A percentile compares a stretch with the other conserved stretches of the same genome.
These are phyloP conservation scores for Trifolium fragiferum DNA, from an alignment of 306 rosid species.

Conservation along the genomic window DNA sequence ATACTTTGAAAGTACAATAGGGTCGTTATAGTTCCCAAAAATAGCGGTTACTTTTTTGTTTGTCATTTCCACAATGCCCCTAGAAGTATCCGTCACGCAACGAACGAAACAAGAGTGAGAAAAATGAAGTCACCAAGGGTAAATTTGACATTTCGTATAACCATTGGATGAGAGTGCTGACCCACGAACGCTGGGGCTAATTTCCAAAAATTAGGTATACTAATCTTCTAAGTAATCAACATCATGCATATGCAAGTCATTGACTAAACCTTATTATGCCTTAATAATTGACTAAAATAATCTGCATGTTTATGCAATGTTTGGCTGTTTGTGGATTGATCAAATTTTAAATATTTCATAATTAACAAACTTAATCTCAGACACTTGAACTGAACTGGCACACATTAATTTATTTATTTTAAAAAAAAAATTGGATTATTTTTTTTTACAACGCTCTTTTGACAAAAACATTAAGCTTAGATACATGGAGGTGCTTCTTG, in stretches of 20 bases:
- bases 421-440: no score
- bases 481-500: not conserved
- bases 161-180: not conserved
- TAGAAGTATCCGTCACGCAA: not conserved
- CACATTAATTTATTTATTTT: no score
- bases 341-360: not conserved
- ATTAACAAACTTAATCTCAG: not conserved
- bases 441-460: no score
- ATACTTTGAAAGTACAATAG: slow-evolving; percentile 18
- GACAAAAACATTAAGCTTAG: not conserved
- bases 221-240: not conserved
- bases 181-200: slow-evolving; percentile 4
- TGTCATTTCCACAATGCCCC: slow-evolving; percentile 31
- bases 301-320: not conserved
- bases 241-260: not conserved
- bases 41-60: slow-evolving; percentile 36
- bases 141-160: slow-evolving; percentile 17
- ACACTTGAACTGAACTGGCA: not conserved
- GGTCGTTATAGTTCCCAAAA: slow-evolving; percentile 33
- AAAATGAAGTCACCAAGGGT: not conserved
- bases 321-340: not conserved
- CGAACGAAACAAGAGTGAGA: not conserved
- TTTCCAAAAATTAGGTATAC: slow-evolving; percentile 15
- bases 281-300: not conserved
- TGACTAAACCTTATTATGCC: not conserved